These are phyloP conservation scores for Ceratocystis huliohia DNA, from an alignment of 2,329 filamentous ascomycete species.

Conservation along the genomic window DNA sequence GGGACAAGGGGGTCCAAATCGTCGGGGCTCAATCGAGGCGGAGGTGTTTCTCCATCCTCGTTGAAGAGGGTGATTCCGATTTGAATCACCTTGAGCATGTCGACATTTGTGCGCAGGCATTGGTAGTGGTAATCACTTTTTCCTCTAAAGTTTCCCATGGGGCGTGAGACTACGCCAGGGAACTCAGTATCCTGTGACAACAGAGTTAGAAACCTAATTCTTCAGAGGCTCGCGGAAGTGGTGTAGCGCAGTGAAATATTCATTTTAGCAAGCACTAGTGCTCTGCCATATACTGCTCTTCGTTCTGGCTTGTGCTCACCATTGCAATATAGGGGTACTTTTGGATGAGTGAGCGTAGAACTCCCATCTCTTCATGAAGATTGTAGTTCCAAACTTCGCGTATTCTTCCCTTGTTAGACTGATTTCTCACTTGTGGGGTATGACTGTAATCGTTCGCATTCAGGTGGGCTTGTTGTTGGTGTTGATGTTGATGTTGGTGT, in stretches of 20 bases:
- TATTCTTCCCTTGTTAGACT: constrained; percentile 69
- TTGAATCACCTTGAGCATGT: constrained; percentile 94
- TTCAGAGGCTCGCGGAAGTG: background rate
- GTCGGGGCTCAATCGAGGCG: constrained; percentile 46
- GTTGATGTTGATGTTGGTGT: constrained; percentile 34
- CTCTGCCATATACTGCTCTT: too few species aligned
- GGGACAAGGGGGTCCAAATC: constrained; percentile 31
- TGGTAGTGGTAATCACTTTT: constrained; percentile 99
- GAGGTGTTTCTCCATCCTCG: constrained; percentile 74
- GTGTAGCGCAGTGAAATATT: background rate
- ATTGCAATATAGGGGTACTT: constrained; percentile 95
- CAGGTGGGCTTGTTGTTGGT: constrained; percentile 24
- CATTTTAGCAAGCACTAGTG: too few species aligned
- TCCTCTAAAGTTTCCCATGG: constrained; percentile 85
- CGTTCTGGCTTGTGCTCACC: constrained; percentile 43
- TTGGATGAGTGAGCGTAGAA: constrained; percentile 69
- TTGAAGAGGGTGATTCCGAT: constrained; percentile 91
- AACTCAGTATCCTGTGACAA: constrained; percentile 78
- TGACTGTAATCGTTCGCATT: constrained; percentile 33
- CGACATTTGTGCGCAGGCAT: constrained; percentile 91
- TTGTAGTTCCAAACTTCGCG: constrained; percentile 94
- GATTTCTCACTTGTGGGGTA: constrained; percentile 34
- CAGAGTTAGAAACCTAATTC: constrained; percentile 15
- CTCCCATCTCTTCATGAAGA: constrained; percentile 77
- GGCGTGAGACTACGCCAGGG: constrained; percentile 88